Evolutionary conservation across 2,329 filamentous ascomycete species (phyloP).

Genomic region (Botrytis fragariae): DNA sequence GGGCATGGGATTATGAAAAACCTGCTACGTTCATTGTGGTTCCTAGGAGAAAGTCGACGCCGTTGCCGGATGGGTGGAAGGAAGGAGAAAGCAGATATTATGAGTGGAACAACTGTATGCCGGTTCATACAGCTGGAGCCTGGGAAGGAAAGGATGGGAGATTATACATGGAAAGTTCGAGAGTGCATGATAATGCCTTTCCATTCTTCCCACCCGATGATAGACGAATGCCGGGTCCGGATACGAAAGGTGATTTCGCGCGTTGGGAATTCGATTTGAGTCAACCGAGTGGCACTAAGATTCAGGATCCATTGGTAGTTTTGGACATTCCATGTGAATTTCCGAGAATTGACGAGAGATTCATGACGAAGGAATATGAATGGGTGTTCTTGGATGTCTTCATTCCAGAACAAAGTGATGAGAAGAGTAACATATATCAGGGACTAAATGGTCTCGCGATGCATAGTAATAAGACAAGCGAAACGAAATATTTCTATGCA

Average conservation of each 20-base stretch:
- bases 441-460: constrained; percentile 24
- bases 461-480: constrained; percentile 15
- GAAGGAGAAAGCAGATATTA: constrained; percentile 4
- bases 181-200: constrained; percentile 42
- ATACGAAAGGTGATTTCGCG: constrained; percentile 42
- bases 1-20: constrained; percentile 51
- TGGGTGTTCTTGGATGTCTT: constrained; percentile 43
- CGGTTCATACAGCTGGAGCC: constrained; percentile 40
- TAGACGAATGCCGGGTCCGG: constrained; percentile 33
- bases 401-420: constrained; percentile 37
- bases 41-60: constrained; percentile 44
- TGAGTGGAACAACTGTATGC: constrained; percentile 9
- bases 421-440: constrained; percentile 36
- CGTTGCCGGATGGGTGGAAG: background rate
- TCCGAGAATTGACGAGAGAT: constrained; percentile 46
- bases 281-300: constrained; percentile 30
- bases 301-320: constrained; percentile 36
- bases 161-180: constrained; percentile 41
- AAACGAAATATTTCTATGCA: constrained; percentile 39
- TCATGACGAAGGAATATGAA: constrained; percentile 42
- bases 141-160: constrained; percentile 37
- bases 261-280: constrained; percentile 44
- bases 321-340: constrained; percentile 45
- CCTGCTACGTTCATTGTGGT: constrained; percentile 55
- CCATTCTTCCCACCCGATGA: constrained; percentile 39